phyloP scores from a whole-genome alignment of 768 basidiomycete genomes.

The Macrolepiota dolichaula region DNA sequence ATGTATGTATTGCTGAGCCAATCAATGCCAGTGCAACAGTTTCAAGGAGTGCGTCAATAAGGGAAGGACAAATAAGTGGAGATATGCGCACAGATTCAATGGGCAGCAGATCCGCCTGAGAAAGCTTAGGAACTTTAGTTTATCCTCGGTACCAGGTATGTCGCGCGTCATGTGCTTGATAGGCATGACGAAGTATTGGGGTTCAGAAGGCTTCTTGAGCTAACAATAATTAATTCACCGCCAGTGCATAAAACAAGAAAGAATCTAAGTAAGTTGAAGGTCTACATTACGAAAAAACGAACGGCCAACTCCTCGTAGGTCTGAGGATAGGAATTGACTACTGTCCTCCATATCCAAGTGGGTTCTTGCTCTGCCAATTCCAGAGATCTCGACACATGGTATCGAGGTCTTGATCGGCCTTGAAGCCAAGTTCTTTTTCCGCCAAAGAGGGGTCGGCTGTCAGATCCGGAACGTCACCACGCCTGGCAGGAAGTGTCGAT shows the following conservation, averaged over 20 bases:
- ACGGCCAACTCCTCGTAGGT: not conserved
- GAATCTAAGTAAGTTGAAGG: not conserved
- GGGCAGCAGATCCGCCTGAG: not conserved
- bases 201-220: not conserved
- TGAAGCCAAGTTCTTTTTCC: conserved; percentile 90
- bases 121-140: not conserved
- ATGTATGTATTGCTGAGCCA: not conserved
- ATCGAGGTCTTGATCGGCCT: conserved; percentile 74
- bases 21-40: not conserved
- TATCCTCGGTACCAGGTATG: not conserved
- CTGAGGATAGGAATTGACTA: conserved; percentile 7
- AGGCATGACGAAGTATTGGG: not conserved
- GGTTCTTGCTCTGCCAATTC: conserved; percentile 98
- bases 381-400: conserved; percentile 96
- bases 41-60: too few relatives aligned
- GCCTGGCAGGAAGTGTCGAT: conserved; percentile 38
- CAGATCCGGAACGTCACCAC: conserved; percentile 94
- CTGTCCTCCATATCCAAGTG: conserved; percentile 60
- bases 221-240: not conserved
- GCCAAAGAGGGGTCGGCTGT: conserved; percentile 93
- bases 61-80: not conserved
- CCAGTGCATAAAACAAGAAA: not conserved
- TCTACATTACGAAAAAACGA: not conserved
- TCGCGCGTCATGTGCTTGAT: too few relatives aligned
- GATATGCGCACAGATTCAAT: not conserved